A percentile compares a stretch with the other conserved stretches of the same genome.
Evolutionary conservation across 2,329 filamentous ascomycete genomes (phyloP).

Genomic region (Sclerotinia nivalis): DNA sequence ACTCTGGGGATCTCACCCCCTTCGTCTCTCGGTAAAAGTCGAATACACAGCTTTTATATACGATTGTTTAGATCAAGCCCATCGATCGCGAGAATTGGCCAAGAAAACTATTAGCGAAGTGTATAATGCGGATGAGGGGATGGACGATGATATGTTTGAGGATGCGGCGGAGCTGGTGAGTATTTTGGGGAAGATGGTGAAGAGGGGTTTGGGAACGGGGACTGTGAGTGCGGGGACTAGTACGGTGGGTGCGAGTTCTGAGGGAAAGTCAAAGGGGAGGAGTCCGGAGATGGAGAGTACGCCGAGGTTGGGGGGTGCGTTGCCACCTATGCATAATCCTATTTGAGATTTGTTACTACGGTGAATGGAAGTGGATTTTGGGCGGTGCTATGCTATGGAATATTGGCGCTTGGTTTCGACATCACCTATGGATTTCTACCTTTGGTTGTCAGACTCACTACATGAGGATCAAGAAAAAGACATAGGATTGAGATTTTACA

Average conservation of each 20-base stretch:
- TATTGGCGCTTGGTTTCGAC: too few relatives aligned
- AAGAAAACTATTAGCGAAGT: conserved; percentile 85
- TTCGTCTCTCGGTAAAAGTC: conserved; percentile 85
- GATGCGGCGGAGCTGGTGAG: conserved; percentile 88
- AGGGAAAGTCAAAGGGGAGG: background rate
- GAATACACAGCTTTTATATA: conserved; percentile 93
- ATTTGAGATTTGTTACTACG: background rate
- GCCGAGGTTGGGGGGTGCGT: background rate
- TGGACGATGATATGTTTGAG: conserved; percentile 93
- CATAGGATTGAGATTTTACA: too few relatives aligned
- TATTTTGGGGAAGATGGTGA: conserved; percentile 85
- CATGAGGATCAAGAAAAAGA: background rate
- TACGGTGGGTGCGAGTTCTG: conserved; percentile 29
- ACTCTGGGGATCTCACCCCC: conserved; percentile 83
- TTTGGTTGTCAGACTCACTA: background rate
- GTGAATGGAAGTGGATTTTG: background rate
- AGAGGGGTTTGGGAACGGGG: conserved; percentile 54
- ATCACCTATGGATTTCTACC: background rate
- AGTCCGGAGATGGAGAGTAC: background rate
- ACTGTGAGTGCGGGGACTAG: conserved; percentile 33
- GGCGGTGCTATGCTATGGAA: background rate
- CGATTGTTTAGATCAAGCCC: conserved; percentile 83
- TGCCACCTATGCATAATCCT: conserved; percentile 21
- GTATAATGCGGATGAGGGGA: conserved; percentile 85
- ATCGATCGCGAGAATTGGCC: conserved; percentile 74